Evolutionary conservation across 1,139 yeast species (phyloP).

Genomic region (Kazachstania sp.): DNA sequence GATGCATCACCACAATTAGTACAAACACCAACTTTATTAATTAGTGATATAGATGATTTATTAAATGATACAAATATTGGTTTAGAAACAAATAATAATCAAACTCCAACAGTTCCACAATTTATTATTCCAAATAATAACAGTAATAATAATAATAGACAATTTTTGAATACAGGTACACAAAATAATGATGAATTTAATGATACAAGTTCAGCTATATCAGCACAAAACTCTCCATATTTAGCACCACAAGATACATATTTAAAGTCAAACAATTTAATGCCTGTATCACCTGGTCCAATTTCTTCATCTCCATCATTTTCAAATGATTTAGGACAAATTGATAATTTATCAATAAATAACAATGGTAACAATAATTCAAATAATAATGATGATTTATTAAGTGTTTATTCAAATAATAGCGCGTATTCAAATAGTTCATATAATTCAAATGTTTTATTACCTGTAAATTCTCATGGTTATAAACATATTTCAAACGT

Average conservation of each 20-base stretch:
- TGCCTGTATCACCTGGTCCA: conserved; percentile 5
- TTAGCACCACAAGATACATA: conserved; percentile 4
- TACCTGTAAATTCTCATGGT: conserved; percentile 22
- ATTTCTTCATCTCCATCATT: neutral
- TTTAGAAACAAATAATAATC: neutral
- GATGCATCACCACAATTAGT: conserved; percentile 1
- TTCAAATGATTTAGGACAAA: neutral
- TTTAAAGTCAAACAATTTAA: conserved; percentile 2
- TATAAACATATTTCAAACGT: conserved; percentile 18
- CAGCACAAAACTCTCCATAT: conserved; percentile 2
- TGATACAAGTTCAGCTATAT: neutral
- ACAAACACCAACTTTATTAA: conserved; percentile 3
- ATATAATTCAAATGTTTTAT: conserved; percentile 11
- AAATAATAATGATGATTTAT: conserved; percentile 24
- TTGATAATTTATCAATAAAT: neutral
- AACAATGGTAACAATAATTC: conserved; percentile 6
- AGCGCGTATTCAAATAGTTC: conserved; percentile 5
- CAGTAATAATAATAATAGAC: neutral
- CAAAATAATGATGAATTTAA: neutral
- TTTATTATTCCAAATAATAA: neutral
- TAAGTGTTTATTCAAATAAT: conserved; percentile 26
- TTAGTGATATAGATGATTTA: conserved; percentile 1
- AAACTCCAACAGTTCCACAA: neutral
- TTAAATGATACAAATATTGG: neutral
- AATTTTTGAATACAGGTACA: neutral